Conservation (phyloP, 805 yeast species). For the Lachancea quebecensis region DNA sequence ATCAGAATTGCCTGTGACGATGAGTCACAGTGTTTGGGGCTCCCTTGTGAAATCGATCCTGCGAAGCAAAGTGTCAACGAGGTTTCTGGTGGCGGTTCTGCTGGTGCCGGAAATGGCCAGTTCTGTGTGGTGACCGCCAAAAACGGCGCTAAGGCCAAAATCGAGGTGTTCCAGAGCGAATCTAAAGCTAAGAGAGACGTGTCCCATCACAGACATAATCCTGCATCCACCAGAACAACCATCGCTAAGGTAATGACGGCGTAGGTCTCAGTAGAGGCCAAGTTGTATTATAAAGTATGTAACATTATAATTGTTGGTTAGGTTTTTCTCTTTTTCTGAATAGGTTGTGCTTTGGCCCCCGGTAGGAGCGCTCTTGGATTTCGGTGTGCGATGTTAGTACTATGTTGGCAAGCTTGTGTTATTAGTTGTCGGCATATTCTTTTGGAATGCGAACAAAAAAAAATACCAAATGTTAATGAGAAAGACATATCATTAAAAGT, state of each 20-base stretch:
- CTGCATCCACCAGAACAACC: neutral
- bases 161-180: slow-evolving; percentile 56
- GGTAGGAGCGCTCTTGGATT: no score
- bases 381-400: no score
- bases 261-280: neutral
- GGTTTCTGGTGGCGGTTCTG: slow-evolving; percentile 36
- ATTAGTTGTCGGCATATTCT: no score
- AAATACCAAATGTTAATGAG: no score
- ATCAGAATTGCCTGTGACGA: slow-evolving; percentile 68
- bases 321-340: neutral
- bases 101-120: slow-evolving; percentile 61
- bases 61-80: slow-evolving; percentile 51
- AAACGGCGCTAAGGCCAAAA: slow-evolving; percentile 53
- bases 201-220: slow-evolving; percentile 5
- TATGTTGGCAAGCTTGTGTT: no score
- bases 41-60: slow-evolving; percentile 79
- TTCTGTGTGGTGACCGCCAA: slow-evolving; percentile 80
- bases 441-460: no score
- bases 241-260: slow-evolving; percentile 10
- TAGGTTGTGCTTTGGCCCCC: no score
- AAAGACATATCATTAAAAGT: no score
- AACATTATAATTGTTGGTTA: neutral
- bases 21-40: slow-evolving; percentile 61
- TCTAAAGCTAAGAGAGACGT: slow-evolving; percentile 10
- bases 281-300: slow-evolving; percentile 1